Conservation (phyloP, 1,284 basidiomycete genomes). For the Laetiporus sulphureus region DNA sequence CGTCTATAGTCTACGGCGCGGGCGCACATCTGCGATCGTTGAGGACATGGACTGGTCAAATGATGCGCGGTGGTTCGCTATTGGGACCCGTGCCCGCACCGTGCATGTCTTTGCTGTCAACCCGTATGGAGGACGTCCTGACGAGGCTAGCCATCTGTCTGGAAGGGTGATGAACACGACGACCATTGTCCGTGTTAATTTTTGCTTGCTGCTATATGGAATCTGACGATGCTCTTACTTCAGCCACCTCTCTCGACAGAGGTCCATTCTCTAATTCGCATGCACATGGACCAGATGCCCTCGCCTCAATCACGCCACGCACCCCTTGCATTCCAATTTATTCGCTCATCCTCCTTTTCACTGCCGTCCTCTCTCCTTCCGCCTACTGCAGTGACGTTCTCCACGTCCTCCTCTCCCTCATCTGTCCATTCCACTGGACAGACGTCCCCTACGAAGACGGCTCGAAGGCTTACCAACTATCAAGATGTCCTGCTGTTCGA, state of each 20-base stretch:
- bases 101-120: slow-evolving; percentile 74
- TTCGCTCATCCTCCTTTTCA: slow-evolving; percentile 31
- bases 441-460: slow-evolving; percentile 28
- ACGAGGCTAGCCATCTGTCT: slow-evolving; percentile 57
- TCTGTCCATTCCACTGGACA: slow-evolving; percentile 25
- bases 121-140: slow-evolving; percentile 67
- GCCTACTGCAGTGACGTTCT: slow-evolving; percentile 26
- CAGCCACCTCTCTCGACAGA: slow-evolving; percentile 49
- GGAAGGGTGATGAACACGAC: slow-evolving; percentile 49
- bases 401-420: slow-evolving; percentile 24
- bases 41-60: slow-evolving; percentile 49
- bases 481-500: slow-evolving; percentile 66
- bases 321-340: slow-evolving; percentile 51
- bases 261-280: slow-evolving; percentile 49
- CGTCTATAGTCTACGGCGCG: slow-evolving; percentile 64
- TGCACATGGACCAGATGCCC: slow-evolving; percentile 35
- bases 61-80: slow-evolving; percentile 67
- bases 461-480: slow-evolving; percentile 35
- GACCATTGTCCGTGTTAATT: slow-evolving; percentile 36
- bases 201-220: no score
- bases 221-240: no score
- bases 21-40: slow-evolving; percentile 63
- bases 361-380: slow-evolving; percentile 38
- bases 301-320: slow-evolving; percentile 28
- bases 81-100: slow-evolving; percentile 58